Base-by-base conservation (phyloP, 1,284 basidiomycete species). In the Pseudozyma hubeiensis region DNA sequence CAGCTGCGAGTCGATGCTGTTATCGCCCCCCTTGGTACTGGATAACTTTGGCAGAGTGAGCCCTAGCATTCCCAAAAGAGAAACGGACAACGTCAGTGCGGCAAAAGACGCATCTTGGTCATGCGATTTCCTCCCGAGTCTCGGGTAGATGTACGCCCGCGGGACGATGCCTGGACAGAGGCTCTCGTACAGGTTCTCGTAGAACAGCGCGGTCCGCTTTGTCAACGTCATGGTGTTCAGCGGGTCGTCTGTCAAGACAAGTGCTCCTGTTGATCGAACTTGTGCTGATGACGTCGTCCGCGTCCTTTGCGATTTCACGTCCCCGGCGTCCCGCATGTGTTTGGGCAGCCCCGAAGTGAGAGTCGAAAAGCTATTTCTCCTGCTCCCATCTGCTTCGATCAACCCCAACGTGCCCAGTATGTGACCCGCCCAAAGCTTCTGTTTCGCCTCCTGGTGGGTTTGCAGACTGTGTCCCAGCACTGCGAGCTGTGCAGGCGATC, bases 141-240 rank as follows among this genome's bases (percentile, higher is more conserved):
- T 54, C 5, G 61, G 54, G n/a, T 77, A 71, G 52, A 81, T 65
- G 49, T 72, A 77, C 2, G 70, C 63, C 5, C 75, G 45, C 7
- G 76, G 72, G 34, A 79, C 75, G 34, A 81, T 76, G 14, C 59
- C 71, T 0, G 58, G 47, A 48, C 76, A 78, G 35, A 81, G 56
- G 10, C 64, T 53, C 13, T 75, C 75, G 68, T 81, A 79, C 2
- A 79, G 56, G n/a, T 74, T 77, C 9, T 78, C 70, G 64, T 77
- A 81, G 61, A 76, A 81, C 41, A 76, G 53, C 19, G 75, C 75
- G 11, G 79, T 79, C 24, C 77, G 55, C 30, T 64, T 66, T 17
- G 78, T 81, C 53, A 81, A 63, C 7, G 70, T 66, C 40, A 65
- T 63, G 10, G 77, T 80, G 46, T 76, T 79, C 13, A 71, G 51